Percentiles rank a stretch among this genome's conserved stretches.
phyloP scores from a whole-genome alignment of 257 asterid species.

The Solanum ossicruentum region DNA sequence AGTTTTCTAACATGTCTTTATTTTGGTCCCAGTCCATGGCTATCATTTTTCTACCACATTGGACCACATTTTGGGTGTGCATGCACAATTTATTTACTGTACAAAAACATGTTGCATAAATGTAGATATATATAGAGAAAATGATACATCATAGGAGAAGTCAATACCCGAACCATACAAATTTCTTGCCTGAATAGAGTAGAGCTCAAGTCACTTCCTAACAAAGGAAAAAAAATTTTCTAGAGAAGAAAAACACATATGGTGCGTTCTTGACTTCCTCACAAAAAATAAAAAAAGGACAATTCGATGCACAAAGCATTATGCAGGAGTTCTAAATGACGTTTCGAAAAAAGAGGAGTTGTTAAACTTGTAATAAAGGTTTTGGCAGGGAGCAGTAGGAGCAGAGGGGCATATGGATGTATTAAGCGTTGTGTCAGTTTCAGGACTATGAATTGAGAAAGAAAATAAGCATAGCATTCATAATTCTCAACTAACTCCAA shows the following conservation, averaged over 20 bases:
- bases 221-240: background rate
- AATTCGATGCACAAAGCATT: background rate
- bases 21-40: background rate
- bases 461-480: conserved; percentile 39
- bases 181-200: background rate
- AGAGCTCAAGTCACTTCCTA: background rate
- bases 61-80: background rate
- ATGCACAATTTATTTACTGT: background rate
- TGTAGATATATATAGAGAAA: background rate
- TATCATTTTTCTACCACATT: background rate
- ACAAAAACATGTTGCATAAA: background rate
- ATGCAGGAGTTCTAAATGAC: background rate
- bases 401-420: conserved; percentile 13
- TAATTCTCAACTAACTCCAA: conserved; percentile 44
- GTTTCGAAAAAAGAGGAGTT: background rate
- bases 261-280: conserved; percentile 61
- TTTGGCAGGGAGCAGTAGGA: background rate
- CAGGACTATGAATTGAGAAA: conserved; percentile 22
- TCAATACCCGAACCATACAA: conserved; percentile 99
- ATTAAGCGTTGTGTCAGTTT: background rate
- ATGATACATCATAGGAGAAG: conserved; percentile 40
- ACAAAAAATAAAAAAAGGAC: background rate
- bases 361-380: background rate
- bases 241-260: background rate
- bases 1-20: background rate